phyloP scores from a whole-genome alignment of 2,329 filamentous ascomycete species.

The Magnaporthiopsis incrustans region DNA sequence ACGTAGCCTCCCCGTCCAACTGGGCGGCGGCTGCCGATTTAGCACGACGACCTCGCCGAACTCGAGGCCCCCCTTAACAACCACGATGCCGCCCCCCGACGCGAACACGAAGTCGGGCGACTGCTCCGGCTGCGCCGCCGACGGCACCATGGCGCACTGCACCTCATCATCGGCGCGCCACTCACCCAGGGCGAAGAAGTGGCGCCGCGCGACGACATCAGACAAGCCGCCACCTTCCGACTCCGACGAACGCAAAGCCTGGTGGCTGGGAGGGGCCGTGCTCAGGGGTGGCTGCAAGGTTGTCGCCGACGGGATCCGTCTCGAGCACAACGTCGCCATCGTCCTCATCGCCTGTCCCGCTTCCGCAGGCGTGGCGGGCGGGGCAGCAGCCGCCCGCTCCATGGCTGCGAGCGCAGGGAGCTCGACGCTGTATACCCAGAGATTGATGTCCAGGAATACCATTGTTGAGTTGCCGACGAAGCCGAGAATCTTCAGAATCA shows the following conservation, averaged over 20 bases:
- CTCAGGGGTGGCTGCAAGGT: not conserved
- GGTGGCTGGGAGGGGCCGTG: too few species aligned
- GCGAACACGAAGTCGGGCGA: conserved; percentile 5
- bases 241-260: too few species aligned
- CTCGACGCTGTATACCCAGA: conserved; percentile 3
- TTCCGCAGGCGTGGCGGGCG: not conserved
- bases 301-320: not conserved
- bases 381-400: not conserved
- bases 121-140: not conserved
- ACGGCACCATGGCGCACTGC: not conserved
- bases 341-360: too few species aligned
- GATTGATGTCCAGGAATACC: not conserved
- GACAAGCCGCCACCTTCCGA: too few species aligned
- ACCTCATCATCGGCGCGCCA: conserved; percentile 9
- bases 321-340: not conserved
- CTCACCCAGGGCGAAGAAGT: conserved; percentile 16
- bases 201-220: conserved; percentile 7
- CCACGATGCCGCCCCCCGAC: not conserved
- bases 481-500: not conserved
- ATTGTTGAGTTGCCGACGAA: not conserved
- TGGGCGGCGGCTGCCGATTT: not conserved
- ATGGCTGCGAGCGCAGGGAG: not conserved
- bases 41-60: not conserved
- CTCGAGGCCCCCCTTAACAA: not conserved
- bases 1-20: too few species aligned